Evolutionary conservation across 2,329 filamentous ascomycete species (phyloP), one percentile per base, ranked within the genome.

Genomic region (Botrytis cinerea): DNA sequence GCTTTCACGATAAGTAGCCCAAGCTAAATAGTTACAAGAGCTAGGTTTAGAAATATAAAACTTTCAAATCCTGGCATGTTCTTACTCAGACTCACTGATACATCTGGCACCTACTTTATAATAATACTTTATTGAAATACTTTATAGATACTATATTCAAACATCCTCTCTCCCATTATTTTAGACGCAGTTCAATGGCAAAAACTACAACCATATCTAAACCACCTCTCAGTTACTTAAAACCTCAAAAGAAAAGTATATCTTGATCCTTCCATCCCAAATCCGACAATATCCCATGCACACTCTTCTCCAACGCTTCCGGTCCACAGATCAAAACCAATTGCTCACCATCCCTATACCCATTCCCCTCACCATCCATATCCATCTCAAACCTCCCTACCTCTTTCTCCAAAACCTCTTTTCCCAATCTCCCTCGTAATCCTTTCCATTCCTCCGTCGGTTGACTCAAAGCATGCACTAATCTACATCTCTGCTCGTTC

Each of bases 301-400:
- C 89, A 73, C 86, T 89, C 78, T 89, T 90, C 83, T 97, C 93
- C 84, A 97, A 84, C 4, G 90, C 83, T 77, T 87, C 88, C 0
- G 94, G 94, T 2, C 94, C 94, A 83, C 94, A 97, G 25, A 97
- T 86, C 73, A 97, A 82, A 22, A 93, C 89, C 85, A 97, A 81
- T 20, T 87, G 86, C 74, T 87, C 86, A 4, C 66, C 57, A 68
- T 70, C 64, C 76, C 46, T 38, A 75, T 59, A 68, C 16, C 9
- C 71, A 35, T 18, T 6, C 8, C 43, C 57, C 14, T 20, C 6
- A 32, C 18, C 25, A 0, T 84, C 84, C n/a, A 76, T 10, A 0
- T 84, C 84, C n/a, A 76, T 80, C 76, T 48, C 48, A 74, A 84
- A 82, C 76, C 83, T 80, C 0, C 85, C 85, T 10, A 88, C 83